Evolutionary conservation across 176 grass and related monocot species (phyloP).

Genomic region (Cenchrus purpureus): DNA sequence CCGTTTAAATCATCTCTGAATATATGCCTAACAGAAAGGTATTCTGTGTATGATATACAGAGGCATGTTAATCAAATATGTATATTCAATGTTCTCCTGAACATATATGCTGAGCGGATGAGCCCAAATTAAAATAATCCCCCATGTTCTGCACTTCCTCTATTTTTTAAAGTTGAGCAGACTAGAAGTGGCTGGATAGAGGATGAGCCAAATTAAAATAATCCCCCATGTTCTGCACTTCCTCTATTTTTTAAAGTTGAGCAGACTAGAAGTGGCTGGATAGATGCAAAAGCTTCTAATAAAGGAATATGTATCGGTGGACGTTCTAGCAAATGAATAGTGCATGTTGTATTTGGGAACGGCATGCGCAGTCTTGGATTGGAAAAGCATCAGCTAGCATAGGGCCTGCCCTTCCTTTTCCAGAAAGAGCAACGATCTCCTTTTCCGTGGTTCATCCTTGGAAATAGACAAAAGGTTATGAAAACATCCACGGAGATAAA

Average conservation of each 20-base stretch:
- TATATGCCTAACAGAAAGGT: slow-evolving; percentile 31
- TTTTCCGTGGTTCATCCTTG: slow-evolving; percentile 17
- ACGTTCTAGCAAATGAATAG: neutral
- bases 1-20: slow-evolving; percentile 29
- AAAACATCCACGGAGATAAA: slow-evolving; percentile 11
- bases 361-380: neutral
- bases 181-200: neutral
- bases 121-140: neutral
- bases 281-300: neutral
- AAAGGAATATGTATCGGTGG: neutral
- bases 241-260: neutral
- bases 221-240: neutral
- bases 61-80: neutral
- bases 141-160: neutral
- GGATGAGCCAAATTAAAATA: neutral
- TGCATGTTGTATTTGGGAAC: slow-evolving; percentile 27
- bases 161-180: neutral
- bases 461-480: slow-evolving; percentile 22
- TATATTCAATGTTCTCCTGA: neutral
- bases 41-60: neutral
- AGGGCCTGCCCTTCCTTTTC: slow-evolving; percentile 23
- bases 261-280: neutral
- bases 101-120: neutral
- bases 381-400: slow-evolving; percentile 3
- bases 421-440: neutral